Conservation (phyloP, 2,329 filamentous ascomycete genomes). For the Diaporthe ampelina region DNA sequence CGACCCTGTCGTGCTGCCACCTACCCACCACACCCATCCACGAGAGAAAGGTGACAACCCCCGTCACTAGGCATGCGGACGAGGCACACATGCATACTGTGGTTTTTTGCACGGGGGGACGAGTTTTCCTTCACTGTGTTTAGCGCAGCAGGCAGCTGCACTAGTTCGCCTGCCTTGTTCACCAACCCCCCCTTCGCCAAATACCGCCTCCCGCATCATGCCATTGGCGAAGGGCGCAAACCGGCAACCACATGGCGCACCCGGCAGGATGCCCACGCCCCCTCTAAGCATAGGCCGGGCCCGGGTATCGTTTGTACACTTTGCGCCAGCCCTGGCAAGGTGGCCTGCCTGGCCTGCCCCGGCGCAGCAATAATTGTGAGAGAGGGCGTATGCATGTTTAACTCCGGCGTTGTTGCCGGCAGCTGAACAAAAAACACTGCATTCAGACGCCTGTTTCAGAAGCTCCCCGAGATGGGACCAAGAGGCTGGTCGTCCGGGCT, state of each 20-base stretch:
- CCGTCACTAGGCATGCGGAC: neutral
- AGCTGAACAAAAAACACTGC: constrained; percentile 11
- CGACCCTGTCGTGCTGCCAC: constrained; percentile 48
- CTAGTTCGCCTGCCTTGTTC: neutral
- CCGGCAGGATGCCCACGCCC: constrained; percentile 9
- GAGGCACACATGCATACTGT: neutral
- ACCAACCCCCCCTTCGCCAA: constrained; percentile 1
- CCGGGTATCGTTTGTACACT: neutral
- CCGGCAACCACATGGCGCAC: constrained; percentile 26
- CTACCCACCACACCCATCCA: constrained; percentile 40
- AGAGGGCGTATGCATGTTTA: neutral
- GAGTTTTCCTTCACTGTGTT: neutral
- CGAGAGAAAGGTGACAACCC: neutral
- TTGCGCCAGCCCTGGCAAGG: neutral
- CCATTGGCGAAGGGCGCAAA: constrained; percentile 18
- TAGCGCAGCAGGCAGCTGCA: constrained; percentile 1
- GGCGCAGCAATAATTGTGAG: neutral
- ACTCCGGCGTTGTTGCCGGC: constrained; percentile 11
- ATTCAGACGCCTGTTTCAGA: constrained; percentile 29
- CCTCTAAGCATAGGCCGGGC: neutral
- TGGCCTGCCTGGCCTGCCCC: neutral
- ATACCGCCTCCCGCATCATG: constrained; percentile 2
- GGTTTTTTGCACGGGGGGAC: neutral
- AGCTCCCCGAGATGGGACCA: constrained; percentile 7
- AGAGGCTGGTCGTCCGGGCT: constrained; percentile 6